Evolutionary conservation across 495 filamentous ascomycete genomes (phyloP).

Genomic region (Tirmania nivea): DNA sequence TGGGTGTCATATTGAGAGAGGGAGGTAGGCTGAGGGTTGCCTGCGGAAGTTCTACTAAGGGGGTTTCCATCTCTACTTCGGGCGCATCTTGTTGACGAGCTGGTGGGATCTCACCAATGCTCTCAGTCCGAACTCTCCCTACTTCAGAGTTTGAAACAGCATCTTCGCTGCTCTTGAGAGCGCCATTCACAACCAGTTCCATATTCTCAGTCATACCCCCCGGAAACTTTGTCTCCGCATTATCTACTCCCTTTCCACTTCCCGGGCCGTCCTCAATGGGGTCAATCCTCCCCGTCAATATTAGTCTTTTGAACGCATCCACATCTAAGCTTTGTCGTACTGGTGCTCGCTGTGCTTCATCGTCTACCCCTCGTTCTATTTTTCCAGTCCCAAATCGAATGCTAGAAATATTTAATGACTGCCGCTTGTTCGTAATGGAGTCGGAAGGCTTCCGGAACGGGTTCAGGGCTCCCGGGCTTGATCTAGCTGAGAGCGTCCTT

Average conservation of each 20-base stretch:
- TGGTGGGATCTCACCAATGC: no score
- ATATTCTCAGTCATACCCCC: no score
- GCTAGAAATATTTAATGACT: not conserved
- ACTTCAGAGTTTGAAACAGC: no score
- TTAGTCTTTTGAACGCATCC: slow-evolving; percentile 16
- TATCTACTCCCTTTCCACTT: no score
- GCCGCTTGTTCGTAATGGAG: not conserved
- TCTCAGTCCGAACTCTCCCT: no score
- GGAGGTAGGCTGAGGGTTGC: not conserved
- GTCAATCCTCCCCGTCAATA: slow-evolving; percentile 7
- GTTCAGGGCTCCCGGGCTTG: not conserved
- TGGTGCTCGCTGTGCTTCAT: not conserved
- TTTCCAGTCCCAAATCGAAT: not conserved
- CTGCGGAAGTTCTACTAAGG: no score
- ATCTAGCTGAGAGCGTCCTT: not conserved
- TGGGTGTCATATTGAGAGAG: not conserved
- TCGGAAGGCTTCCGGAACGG: not conserved
- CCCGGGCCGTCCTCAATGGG: no score
- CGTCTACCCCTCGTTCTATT: not conserved
- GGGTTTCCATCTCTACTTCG: no score
- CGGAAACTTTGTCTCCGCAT: no score
- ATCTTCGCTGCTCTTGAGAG: no score
- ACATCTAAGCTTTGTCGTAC: slow-evolving; percentile 14
- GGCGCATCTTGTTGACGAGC: no score
- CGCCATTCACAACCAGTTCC: no score